phyloP scores from a whole-genome alignment of 75 land plant species.

The Selaginella moellendorffii region DNA sequence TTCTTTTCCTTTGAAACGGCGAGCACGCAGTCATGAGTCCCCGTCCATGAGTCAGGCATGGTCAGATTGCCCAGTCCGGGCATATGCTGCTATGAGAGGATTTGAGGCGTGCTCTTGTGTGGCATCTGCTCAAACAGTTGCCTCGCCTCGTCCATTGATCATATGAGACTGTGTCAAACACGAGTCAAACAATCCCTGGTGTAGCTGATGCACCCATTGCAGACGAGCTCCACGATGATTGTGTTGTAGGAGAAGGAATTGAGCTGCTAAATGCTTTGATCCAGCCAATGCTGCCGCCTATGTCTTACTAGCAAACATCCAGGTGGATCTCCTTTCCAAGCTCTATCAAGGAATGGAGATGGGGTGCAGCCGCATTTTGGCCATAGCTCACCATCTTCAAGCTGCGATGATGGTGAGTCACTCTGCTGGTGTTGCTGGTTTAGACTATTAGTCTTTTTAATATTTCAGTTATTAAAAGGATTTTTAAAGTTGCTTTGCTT shows the following conservation, averaged over 20 bases:
- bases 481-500: no score
- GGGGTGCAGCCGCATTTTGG: no score
- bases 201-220: not conserved
- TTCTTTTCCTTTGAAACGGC: not conserved
- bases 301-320: no score
- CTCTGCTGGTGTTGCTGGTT: no score
- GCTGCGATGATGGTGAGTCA: no score
- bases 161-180: not conserved
- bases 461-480: no score
- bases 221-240: not conserved
- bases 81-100: not conserved
- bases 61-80: not conserved
- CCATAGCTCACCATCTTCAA: no score
- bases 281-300: no score
- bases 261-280: not conserved
- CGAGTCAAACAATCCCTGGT: not conserved
- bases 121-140: not conserved
- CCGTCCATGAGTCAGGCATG: not conserved
- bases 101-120: not conserved
- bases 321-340: no score
- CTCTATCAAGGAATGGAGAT: no score
- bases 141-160: not conserved
- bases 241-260: not conserved
- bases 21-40: not conserved
- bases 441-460: no score